These are phyloP conservation scores for Candida nitratophila DNA, from an alignment of 805 yeast species.

Conservation along the genomic window DNA sequence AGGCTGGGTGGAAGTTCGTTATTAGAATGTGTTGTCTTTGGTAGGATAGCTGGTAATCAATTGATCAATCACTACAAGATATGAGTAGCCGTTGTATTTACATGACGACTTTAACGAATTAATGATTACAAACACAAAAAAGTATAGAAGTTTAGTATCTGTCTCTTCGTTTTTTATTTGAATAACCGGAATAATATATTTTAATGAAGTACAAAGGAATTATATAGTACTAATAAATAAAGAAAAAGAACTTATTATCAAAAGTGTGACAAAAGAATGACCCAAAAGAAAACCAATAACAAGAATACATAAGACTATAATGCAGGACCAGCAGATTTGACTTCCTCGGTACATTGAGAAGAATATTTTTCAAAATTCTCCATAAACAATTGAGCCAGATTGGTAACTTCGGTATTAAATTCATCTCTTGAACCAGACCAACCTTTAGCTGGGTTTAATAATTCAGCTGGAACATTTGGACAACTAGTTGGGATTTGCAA, in stretches of 20 bases:
- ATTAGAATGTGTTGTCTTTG: constrained; percentile 60
- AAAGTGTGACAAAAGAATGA: too few species aligned
- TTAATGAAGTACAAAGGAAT: too few species aligned
- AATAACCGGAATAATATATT: neutral
- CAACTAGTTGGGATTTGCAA: constrained; percentile 78
- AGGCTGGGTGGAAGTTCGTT: constrained; percentile 57
- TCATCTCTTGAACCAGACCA: constrained; percentile 60
- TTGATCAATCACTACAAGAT: neutral
- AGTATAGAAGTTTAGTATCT: too few species aligned
- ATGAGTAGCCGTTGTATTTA: too few species aligned
- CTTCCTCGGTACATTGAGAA: constrained; percentile 77
- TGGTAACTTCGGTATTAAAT: constrained; percentile 47
- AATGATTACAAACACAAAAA: too few species aligned
- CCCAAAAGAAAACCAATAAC: too few species aligned
- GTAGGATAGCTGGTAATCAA: constrained; percentile 41
- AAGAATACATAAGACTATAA: too few species aligned
- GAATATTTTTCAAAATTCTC: constrained; percentile 85
- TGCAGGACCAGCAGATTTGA: constrained; percentile 88
- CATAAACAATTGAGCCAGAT: constrained; percentile 69
- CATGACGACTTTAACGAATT: too few species aligned
- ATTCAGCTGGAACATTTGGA: constrained; percentile 74
- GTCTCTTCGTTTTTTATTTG: too few species aligned
- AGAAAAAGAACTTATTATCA: too few species aligned
- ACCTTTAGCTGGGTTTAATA: constrained; percentile 79
- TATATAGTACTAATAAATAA: too few species aligned